Evolutionary conservation across 495 filamentous ascomycete genomes (phyloP).

Genomic region (Viridothelium virens): DNA sequence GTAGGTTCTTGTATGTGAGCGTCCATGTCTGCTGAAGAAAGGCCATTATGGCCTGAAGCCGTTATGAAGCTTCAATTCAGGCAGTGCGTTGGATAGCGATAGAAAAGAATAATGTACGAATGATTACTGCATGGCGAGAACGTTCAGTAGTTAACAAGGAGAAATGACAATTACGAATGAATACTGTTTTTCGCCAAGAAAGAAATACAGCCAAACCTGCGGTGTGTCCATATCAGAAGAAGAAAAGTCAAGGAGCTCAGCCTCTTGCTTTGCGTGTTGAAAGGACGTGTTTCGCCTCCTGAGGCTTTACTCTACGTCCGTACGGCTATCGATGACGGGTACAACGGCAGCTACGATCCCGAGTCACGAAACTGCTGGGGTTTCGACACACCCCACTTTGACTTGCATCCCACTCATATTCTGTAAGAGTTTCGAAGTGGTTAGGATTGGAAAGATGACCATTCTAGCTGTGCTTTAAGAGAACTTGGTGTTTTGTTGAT

Average conservation of each 20-base stretch:
- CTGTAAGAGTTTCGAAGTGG: neutral
- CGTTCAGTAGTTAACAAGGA: neutral
- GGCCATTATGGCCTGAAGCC: conserved; percentile 37
- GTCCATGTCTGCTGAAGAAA: conserved; percentile 64
- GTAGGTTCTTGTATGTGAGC: conserved; percentile 64
- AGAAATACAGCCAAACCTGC: no score
- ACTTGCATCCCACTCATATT: neutral
- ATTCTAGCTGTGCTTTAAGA: no score
- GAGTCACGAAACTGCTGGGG: conserved; percentile 3
- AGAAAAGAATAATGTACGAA: neutral
- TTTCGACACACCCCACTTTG: neutral
- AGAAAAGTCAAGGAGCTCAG: no score
- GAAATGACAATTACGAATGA: neutral
- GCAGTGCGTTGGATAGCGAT: neutral
- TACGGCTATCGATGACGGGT: conserved; percentile 3
- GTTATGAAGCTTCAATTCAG: neutral
- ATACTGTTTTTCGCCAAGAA: no score
- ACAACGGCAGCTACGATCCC: neutral
- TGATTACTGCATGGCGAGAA: neutral
- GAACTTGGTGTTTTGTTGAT: no score
- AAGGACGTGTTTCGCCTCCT: no score
- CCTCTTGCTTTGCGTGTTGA: no score
- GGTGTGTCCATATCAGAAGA: no score
- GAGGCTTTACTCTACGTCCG: no score
- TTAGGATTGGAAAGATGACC: no score